Percentiles rank a stretch among this genome's conserved stretches.
Conservation (phyloP, 768 basidiomycete species). For the Hypholoma fasciculare region DNA sequence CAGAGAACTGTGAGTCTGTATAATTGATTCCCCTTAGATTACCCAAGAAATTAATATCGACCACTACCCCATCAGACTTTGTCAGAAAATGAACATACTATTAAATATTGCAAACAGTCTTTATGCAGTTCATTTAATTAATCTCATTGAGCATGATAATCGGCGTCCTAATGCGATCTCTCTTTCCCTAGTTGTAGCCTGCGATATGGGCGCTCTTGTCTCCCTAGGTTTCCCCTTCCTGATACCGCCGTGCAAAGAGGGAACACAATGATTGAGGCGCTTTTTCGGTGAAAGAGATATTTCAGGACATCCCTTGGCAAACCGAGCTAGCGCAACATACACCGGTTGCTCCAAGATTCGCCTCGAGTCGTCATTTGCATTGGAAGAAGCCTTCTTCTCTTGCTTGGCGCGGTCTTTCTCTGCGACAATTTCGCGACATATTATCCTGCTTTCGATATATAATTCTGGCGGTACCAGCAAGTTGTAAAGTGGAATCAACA, state of each 20-base stretch:
- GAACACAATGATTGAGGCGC: background rate
- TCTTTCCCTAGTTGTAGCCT: no score
- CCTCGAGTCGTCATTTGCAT: background rate
- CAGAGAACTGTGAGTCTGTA: background rate
- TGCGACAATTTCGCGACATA: background rate
- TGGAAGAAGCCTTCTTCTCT: background rate
- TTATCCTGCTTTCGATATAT: background rate
- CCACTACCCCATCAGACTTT: background rate
- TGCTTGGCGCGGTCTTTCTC: background rate
- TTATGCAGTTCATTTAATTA: background rate
- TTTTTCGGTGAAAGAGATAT: conserved; percentile 7
- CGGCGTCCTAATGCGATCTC: no score
- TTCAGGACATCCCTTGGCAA: background rate
- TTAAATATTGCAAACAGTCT: background rate
- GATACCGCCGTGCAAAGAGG: background rate
- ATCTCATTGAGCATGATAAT: no score
- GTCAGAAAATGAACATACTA: background rate
- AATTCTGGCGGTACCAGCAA: background rate
- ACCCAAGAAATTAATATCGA: background rate
- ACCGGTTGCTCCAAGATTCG: background rate
- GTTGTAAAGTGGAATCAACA: background rate
- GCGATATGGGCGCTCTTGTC: background rate
- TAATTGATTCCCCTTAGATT: background rate
- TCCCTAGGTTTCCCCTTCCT: background rate
- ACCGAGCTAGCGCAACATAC: background rate